phyloP scores from a whole-genome alignment of 148 eudicot species.

The Rhododendron henanense region DNA sequence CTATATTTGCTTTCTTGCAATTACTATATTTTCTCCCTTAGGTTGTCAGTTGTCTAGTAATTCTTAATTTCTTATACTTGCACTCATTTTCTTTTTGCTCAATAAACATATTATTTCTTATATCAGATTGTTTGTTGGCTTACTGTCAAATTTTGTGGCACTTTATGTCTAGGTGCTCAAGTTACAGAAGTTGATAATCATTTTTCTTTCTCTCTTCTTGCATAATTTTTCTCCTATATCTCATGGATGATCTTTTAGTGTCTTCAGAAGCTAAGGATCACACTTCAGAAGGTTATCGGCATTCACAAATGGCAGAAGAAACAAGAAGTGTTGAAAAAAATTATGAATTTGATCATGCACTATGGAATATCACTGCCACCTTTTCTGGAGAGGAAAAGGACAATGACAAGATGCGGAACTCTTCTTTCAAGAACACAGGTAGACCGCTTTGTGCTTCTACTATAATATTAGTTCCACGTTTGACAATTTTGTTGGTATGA shows the following conservation, averaged over 20 bases:
- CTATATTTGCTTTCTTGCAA: neutral
- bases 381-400: slow-evolving; percentile 18
- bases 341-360: slow-evolving; percentile 3
- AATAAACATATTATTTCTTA: neutral
- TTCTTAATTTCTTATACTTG: neutral
- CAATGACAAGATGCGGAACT: slow-evolving; percentile 9
- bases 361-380: slow-evolving; percentile 14
- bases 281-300: slow-evolving; percentile 13
- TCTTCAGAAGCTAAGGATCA: slow-evolving; percentile 21
- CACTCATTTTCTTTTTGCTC: neutral
- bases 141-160: neutral
- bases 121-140: neutral
- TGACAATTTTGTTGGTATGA: neutral
- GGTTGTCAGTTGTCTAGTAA: neutral
- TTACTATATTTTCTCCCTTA: neutral
- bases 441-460: slow-evolving; percentile 4
- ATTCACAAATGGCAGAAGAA: slow-evolving; percentile 20
- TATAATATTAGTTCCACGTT: neutral
- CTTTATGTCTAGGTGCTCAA: slow-evolving; percentile 3
- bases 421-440: slow-evolving; percentile 32
- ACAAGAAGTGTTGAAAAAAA: slow-evolving; percentile 22
- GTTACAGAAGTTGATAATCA: neutral
- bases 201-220: neutral
- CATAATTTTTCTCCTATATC: slow-evolving; percentile 20
- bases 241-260: slow-evolving; percentile 21